phyloP scores from a whole-genome alignment of 139 green algal genomes.

The Ettlia oleoabundans region DNA sequence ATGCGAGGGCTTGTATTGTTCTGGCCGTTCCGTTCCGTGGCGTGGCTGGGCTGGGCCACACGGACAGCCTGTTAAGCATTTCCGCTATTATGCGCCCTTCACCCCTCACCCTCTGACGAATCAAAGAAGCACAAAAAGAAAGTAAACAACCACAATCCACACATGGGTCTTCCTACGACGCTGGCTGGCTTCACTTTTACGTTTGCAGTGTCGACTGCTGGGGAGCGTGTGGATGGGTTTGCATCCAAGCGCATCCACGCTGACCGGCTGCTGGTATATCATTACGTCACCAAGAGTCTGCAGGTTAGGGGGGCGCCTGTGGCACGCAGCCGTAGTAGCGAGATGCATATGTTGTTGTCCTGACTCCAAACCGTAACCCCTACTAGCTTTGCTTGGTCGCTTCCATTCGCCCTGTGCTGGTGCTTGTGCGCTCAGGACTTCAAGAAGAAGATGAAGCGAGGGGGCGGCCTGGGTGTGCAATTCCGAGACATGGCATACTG shows the following conservation, averaged over 20 bases:
- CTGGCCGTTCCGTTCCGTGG: too few relatives aligned
- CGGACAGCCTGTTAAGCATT: too few relatives aligned
- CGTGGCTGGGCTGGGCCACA: too few relatives aligned
- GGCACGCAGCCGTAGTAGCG: neutral
- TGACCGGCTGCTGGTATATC: neutral
- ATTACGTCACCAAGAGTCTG: slow-evolving; percentile 14
- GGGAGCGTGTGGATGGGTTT: neutral
- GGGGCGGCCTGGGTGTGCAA: neutral
- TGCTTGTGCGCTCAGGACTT: neutral
- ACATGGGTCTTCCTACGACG: too few relatives aligned
- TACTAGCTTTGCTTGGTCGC: too few relatives aligned
- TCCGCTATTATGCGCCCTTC: too few relatives aligned
- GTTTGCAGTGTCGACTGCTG: neutral
- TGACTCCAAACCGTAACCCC: neutral
- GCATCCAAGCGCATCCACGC: neutral
- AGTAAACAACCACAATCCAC: too few relatives aligned
- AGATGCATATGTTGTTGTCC: too few relatives aligned
- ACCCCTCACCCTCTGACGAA: too few relatives aligned
- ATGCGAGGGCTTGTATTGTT: neutral
- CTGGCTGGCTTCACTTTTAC: too few relatives aligned
- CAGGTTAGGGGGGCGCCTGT: neutral
- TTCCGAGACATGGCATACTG: neutral
- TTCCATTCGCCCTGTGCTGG: neutral
- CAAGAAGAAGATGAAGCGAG: neutral
- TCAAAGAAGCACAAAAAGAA: too few relatives aligned